Evolutionary conservation across 2,329 filamentous ascomycete genomes (phyloP).

Genomic region (Aspergillus ochraceoroseus): DNA sequence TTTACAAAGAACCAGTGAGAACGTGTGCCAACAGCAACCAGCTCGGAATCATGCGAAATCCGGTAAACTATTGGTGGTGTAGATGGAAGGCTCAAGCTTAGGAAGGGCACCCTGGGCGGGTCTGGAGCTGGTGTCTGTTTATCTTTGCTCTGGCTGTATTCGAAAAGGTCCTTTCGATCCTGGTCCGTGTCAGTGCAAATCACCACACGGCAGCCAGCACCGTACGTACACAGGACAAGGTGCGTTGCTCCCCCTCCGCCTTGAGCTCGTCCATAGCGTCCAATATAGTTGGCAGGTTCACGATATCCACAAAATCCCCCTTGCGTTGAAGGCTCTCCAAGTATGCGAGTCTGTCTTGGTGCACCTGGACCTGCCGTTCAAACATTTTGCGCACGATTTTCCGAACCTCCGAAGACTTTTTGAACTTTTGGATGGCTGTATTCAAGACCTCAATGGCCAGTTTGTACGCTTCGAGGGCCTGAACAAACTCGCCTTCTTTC

Average conservation of each 20-base stretch:
- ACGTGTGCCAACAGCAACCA: slow-evolving; percentile 14
- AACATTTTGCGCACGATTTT: slow-evolving; percentile 20
- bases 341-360: slow-evolving; percentile 16
- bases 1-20: slow-evolving; percentile 21
- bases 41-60: slow-evolving; percentile 18
- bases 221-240: too few relatives aligned
- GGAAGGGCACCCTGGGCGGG: slow-evolving; percentile 6
- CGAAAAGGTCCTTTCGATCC: slow-evolving; percentile 7
- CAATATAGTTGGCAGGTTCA: slow-evolving; percentile 13
- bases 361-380: slow-evolving; percentile 18
- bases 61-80: slow-evolving; percentile 14
- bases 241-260: too few relatives aligned
- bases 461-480: slow-evolving; percentile 16
- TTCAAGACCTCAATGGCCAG: slow-evolving; percentile 10
- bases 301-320: slow-evolving; percentile 13
- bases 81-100: neutral
- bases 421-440: slow-evolving; percentile 9
- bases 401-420: slow-evolving; percentile 12
- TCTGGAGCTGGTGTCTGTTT: too few relatives aligned
- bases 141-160: too few relatives aligned
- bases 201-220: too few relatives aligned
- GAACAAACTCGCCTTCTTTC: slow-evolving; percentile 13
- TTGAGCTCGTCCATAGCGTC: slow-evolving; percentile 15
- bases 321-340: slow-evolving; percentile 13
- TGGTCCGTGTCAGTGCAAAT: neutral